Evolutionary conservation across 2,329 filamentous ascomycete genomes (phyloP).

Genomic region (Sporothrix pallida): DNA sequence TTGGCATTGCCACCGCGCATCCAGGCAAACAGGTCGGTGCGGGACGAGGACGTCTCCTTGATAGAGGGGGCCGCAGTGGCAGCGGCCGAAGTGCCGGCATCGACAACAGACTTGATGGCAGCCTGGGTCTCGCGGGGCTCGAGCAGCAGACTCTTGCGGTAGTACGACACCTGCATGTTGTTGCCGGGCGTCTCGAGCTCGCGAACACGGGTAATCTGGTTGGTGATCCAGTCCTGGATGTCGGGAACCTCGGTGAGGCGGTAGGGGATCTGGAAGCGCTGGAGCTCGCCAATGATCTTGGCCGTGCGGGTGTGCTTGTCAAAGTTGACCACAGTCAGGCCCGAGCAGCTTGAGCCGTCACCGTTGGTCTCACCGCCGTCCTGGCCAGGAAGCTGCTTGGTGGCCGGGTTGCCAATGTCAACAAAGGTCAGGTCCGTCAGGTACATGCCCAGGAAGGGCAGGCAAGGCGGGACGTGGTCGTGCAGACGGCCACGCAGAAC

Average conservation of each 20-base stretch:
- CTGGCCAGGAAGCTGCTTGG: slow-evolving; percentile 70
- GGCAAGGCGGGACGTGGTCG: slow-evolving; percentile 85
- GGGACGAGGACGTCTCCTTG: slow-evolving; percentile 31
- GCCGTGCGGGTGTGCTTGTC: slow-evolving; percentile 95
- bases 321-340: slow-evolving; percentile 89
- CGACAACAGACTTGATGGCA: slow-evolving; percentile 42
- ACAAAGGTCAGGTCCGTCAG: slow-evolving; percentile 94
- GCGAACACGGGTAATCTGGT: slow-evolving; percentile 78
- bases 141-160: slow-evolving; percentile 81
- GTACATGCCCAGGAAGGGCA: slow-evolving; percentile 96
- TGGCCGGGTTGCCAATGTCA: slow-evolving; percentile 89
- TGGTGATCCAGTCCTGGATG: slow-evolving; percentile 89
- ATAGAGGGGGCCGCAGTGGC: slow-evolving; percentile 18
- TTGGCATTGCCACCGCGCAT: slow-evolving; percentile 36
- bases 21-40: slow-evolving; percentile 37
- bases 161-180: slow-evolving; percentile 68
- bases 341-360: slow-evolving; percentile 59
- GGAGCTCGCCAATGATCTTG: slow-evolving; percentile 92
- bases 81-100: slow-evolving; percentile 35
- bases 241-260: slow-evolving; percentile 81
- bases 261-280: slow-evolving; percentile 95
- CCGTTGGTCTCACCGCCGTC: slow-evolving; percentile 46
- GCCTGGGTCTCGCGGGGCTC: slow-evolving; percentile 70
- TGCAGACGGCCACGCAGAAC: slow-evolving; percentile 82
- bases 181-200: slow-evolving; percentile 55